A percentile compares a stretch with the other conserved stretches of the same genome.
These are phyloP conservation scores for Pyrrhoderma noxium DNA, from an alignment of 1,284 basidiomycete genomes.

Conservation along the genomic window DNA sequence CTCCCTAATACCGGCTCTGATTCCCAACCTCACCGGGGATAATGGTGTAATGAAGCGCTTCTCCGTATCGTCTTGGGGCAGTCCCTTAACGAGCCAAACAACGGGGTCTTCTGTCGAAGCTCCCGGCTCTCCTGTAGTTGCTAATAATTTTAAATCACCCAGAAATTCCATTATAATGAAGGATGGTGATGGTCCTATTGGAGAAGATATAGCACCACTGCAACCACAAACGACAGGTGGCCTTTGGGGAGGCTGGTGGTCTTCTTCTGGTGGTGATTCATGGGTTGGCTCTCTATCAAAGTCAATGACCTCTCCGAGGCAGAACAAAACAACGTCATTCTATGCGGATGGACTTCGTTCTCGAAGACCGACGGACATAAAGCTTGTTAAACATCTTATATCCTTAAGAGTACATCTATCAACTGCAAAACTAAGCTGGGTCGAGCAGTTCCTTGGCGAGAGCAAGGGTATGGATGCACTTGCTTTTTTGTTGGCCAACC, in stretches of 20 bases:
- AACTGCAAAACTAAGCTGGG: conserved; percentile 74
- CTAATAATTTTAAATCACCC: conserved; percentile 25
- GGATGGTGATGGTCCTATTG: conserved; percentile 24
- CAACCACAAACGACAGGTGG: conserved; percentile 67
- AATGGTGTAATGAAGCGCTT: conserved; percentile 64
- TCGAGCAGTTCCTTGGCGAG: conserved; percentile 63
- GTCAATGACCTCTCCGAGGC: conserved; percentile 20
- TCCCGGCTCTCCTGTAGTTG: conserved; percentile 27
- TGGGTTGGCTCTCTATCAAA: conserved; percentile 24
- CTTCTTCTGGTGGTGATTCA: conserved; percentile 50
- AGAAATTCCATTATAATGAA: background rate
- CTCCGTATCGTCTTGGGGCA: conserved; percentile 42
- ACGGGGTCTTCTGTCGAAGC: conserved; percentile 20
- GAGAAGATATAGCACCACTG: conserved; percentile 29
- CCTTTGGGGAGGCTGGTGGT: conserved; percentile 69
- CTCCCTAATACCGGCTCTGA: conserved; percentile 48
- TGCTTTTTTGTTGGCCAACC: conserved; percentile 44
- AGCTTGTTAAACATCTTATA: conserved; percentile 72
- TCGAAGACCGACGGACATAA: conserved; percentile 46
- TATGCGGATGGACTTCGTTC: conserved; percentile 54
- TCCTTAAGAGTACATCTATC: conserved; percentile 82
- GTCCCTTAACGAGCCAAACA: conserved; percentile 22
- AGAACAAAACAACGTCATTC: conserved; percentile 27
- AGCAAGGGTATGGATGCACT: conserved; percentile 65
- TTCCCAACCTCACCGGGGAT: conserved; percentile 65